phyloP scores from a whole-genome alignment of 306 rosid genomes.

The Fragaria vesca region DNA sequence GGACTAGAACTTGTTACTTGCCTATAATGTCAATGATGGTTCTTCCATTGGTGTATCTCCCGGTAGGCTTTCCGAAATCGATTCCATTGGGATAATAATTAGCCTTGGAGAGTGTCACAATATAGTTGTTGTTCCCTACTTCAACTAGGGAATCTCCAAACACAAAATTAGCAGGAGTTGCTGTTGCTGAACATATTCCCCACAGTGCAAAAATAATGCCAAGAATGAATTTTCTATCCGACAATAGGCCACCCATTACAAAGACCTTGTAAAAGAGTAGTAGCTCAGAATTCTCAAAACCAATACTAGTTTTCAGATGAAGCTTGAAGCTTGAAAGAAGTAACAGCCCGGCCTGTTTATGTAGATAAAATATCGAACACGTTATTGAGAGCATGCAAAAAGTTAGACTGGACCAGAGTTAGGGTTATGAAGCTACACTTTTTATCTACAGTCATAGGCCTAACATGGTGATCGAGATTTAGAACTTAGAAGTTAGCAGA shows the following conservation, averaged over 20 bases:
- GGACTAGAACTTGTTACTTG: slow-evolving; percentile 25
- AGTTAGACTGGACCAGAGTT: not conserved
- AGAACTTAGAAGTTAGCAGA: not conserved
- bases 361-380: no score
- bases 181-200: slow-evolving; percentile 32
- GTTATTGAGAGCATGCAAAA: not conserved
- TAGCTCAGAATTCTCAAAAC: slow-evolving; percentile 1
- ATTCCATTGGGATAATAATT: slow-evolving; percentile 57
- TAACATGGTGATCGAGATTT: no score
- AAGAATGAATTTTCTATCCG: slow-evolving; percentile 21
- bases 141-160: slow-evolving; percentile 78
- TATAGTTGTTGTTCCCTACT: slow-evolving; percentile 65
- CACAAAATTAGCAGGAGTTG: slow-evolving; percentile 55
- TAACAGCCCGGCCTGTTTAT: not conserved
- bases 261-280: not conserved
- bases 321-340: not conserved
- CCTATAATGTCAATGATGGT: slow-evolving; percentile 63
- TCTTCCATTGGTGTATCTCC: slow-evolving; percentile 76
- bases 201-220: slow-evolving; percentile 22
- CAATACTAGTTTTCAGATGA: not conserved
- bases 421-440: no score
- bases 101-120: slow-evolving; percentile 55
- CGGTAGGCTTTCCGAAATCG: slow-evolving; percentile 70
- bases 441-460: not conserved
- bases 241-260: slow-evolving; percentile 29